These are phyloP conservation scores for Auxenochlorella pyrenoidosa DNA, from an alignment of 139 green algal species.

Conservation along the genomic window DNA sequence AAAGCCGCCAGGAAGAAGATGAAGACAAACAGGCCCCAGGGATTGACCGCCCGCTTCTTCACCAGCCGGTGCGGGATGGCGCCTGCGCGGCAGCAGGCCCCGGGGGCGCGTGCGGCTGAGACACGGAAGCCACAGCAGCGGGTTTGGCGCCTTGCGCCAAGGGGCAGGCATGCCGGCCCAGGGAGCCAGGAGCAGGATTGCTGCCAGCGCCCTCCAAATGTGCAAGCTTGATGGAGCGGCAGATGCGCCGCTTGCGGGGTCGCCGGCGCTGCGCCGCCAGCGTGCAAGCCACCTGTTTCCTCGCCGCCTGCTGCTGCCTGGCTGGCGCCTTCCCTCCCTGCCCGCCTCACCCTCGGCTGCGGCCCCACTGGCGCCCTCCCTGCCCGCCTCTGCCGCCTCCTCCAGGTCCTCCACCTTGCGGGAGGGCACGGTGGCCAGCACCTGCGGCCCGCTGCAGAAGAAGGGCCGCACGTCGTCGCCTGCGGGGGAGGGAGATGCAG, in stretches of 20 bases:
- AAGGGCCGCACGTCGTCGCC: conserved; percentile 50
- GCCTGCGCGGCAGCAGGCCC: background rate
- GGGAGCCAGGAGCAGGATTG: no score
- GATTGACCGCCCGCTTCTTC: conserved; percentile 52
- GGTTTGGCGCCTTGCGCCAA: no score
- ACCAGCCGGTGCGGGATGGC: conserved; percentile 40
- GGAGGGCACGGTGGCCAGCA: background rate
- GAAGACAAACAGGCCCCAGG: conserved; percentile 47
- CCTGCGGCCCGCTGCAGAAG: conserved; percentile 17
- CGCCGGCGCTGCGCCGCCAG: no score
- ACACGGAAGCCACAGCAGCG: background rate
- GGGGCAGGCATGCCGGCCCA: no score
- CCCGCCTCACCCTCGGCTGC: background rate
- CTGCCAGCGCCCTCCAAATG: no score
- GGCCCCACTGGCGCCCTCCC: background rate
- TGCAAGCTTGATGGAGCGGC: no score
- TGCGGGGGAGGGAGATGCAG: background rate
- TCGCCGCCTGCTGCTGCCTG: no score
- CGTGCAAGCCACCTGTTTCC: no score
- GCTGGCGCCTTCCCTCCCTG: background rate
- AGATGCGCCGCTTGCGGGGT: no score
- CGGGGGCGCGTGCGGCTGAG: background rate
- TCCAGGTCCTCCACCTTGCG: background rate
- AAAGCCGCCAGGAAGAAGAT: conserved; percentile 56
- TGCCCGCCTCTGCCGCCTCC: background rate